Base-by-base conservation (phyloP, 2,329 filamentous ascomycete genomes). In the Colletotrichum sansevieriae region DNA sequence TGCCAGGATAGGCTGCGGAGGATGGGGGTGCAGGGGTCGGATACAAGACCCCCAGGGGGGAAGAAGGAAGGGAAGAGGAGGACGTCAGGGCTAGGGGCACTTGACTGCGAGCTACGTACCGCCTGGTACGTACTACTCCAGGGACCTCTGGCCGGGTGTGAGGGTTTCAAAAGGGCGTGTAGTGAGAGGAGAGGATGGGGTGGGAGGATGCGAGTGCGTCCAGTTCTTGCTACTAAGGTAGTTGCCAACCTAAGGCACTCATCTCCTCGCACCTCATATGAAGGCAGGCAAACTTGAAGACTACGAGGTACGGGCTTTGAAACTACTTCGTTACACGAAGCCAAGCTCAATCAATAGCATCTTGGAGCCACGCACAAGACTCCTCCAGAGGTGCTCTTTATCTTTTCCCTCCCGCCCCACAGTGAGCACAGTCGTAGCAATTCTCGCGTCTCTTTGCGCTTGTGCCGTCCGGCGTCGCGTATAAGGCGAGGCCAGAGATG, bases 1-100 rank as follows among this genome's bases (percentile, higher is more conserved):
- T 68, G 13, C 65, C 25, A 59, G 65, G 65, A 68, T 68, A 51
- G 25, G 43, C 64, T 37, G 65, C 46, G 61, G 61, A 22, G 47
- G 61, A 59, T 58, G 61, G 46, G 46, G 41, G 20, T 22, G 22
- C 60, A 65, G 61, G 65, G 65, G 65, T 59, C 37, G 25, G 51
- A 44, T 20, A 52, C 59, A 65, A 46, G 65, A 54, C 46, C 22
- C 54, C 12, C 39, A 18, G 29, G 18, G 61, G 60, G 46, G 63
- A 43, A 4, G 37, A 44, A 33, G 43, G 47, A 25, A 25, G 25
- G 25, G 25, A 25, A 25, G 25, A 25, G 25, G 25, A 25, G 46
- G 29, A 61, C 15, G 58, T 39, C 58, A 43, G 46, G 46, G 46
- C 44, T 9, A 25, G 44, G 58, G 58, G 44, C 8, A 5, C 22